Evolutionary conservation across 441 rosid genomes (phyloP).

Genomic region (Bruguiera hainesii): DNA sequence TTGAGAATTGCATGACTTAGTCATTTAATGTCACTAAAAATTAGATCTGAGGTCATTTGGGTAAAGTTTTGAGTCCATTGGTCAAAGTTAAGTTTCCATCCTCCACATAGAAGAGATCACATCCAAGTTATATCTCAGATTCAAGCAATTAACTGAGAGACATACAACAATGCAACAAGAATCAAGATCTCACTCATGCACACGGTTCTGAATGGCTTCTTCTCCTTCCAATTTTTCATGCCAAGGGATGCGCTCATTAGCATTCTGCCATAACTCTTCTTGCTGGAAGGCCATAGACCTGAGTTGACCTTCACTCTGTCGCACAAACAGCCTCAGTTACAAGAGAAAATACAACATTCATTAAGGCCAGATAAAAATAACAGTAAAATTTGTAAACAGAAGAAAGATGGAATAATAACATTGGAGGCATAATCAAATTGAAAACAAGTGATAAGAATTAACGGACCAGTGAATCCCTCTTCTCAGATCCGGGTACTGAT

Average conservation of each 20-base stretch:
- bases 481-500: conserved; percentile 37
- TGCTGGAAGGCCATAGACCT: conserved; percentile 88
- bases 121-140: neutral
- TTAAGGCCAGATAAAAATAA: neutral
- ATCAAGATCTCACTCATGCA: conserved; percentile 74
- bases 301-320: conserved; percentile 65
- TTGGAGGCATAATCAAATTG: neutral
- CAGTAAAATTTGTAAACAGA: neutral
- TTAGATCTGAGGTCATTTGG: too few species aligned
- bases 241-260: conserved; percentile 92
- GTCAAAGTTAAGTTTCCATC: neutral
- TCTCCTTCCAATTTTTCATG: conserved; percentile 96
- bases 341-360: conserved; percentile 1
- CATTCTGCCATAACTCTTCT: conserved; percentile 88
- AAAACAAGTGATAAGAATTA: conserved; percentile 1
- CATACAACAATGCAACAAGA: conserved; percentile 11
- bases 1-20: too few species aligned
- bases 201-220: conserved; percentile 85
- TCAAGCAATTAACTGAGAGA: conserved; percentile 10
- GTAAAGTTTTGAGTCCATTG: too few species aligned
- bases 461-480: conserved; percentile 54
- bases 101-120: neutral
- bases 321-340: conserved; percentile 23
- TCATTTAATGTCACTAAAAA: too few species aligned
- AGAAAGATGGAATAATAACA: neutral